These are phyloP conservation scores for Arabis hirsuta DNA, from an alignment of 345 rosid genomes.

Conservation along the genomic window DNA sequence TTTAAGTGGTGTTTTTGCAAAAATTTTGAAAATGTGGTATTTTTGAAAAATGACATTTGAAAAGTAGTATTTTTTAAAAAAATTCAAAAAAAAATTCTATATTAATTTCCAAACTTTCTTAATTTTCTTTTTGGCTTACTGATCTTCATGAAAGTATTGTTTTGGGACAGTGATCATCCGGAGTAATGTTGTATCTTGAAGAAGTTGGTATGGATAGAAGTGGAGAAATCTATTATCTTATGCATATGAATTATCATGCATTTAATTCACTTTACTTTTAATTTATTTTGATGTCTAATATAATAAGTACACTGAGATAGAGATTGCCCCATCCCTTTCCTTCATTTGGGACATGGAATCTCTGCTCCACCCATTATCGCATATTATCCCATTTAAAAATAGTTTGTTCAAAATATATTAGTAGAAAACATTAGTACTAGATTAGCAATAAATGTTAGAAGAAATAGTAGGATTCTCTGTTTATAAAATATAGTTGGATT, in stretches of 20 bases:
- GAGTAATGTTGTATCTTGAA: conserved; percentile 24
- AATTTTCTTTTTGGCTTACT: too few species aligned
- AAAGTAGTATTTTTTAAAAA: too few species aligned
- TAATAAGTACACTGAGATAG: conserved; percentile 51
- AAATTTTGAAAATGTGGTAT: too few species aligned
- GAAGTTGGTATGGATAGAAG: conserved; percentile 34
- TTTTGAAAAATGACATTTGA: too few species aligned
- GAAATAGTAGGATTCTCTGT: conserved; percentile 6
- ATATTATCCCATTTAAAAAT: conserved; percentile 41
- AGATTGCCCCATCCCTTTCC: conserved; percentile 70
- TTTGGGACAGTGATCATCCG: conserved; percentile 11
- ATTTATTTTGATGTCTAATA: conserved; percentile 44
- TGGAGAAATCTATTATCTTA: conserved; percentile 17
- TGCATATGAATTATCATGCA: conserved; percentile 24
- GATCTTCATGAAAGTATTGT: background rate
- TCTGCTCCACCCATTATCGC: conserved; percentile 78
- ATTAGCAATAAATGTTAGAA: conserved; percentile 9
- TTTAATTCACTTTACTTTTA: conserved; percentile 20
- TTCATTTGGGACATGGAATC: conserved; percentile 65
- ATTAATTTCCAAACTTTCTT: too few species aligned
- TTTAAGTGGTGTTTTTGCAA: too few species aligned
- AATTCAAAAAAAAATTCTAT: too few species aligned
- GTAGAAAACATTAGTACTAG: conserved; percentile 14
- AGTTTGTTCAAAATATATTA: background rate
- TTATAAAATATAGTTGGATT: background rate